Evolutionary conservation across 148 eudicot genomes (phyloP), one percentile per base, ranked within the genome.

Genomic region (Arctostaphylos glauca): DNA sequence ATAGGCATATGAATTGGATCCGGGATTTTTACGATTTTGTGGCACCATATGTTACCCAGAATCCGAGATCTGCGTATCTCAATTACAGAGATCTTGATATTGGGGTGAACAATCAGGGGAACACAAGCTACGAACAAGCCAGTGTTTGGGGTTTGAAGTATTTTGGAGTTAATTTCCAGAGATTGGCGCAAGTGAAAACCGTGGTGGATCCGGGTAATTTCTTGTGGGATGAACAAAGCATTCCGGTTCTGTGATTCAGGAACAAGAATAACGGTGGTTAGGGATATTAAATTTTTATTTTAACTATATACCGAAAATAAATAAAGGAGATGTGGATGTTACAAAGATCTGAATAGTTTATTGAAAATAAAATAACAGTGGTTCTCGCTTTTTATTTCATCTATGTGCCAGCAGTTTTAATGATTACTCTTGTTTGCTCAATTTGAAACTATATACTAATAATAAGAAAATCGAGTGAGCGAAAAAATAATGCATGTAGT

Each of bases 101-200:
- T 8, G 67, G 67, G 21, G 67, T 62, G 31, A 62, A 62, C 21
- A 62, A 62, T 62, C 31, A 12, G 31, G 49, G 62, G 44, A 52
- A 76, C 15, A 21, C 78, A n/a, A 49, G 55, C 56, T 74, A 74
- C 49, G 78, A 41, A 74, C 41, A 48, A 49, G 78, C 78, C 10
- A 74, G 78, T 38, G 46, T 74, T 48, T 74, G 78, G 78, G 78
- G 56, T 21, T 18, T 18, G 9, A 74, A 74, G 15, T 74, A 74
- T 50, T 74, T 48, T 19, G 21, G 21, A 23, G 31, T 18, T 1
- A 74, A 74, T 19, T 74, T 48, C 14, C 2, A 74, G 5, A 74
- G 78, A 50, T 74, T 74, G 78, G 58, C 53, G 18, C 38, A 23
- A n/a, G 56, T 50, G 18, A 74, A 74, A 53, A 74, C 56, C 18